Evolutionary conservation across 208 protist species (phyloP), one percentile per base, ranked within the genome.

Genomic region (Leishmania tropica): DNA sequence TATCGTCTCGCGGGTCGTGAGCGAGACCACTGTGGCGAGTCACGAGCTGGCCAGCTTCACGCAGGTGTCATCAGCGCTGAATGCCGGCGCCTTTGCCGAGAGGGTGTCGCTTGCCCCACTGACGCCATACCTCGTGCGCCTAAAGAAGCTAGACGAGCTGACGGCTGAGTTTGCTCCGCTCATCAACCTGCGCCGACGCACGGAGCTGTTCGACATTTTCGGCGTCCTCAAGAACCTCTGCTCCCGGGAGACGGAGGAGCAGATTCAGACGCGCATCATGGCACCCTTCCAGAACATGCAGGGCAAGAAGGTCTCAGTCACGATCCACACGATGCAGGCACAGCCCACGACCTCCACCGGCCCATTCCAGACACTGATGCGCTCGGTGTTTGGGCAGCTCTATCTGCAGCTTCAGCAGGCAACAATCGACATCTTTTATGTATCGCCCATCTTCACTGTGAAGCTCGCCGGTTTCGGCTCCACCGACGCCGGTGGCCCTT

Each of bases 401-500:
- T 96, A 96, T 81, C 76, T 94, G 10, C 95, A 98, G 64, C 89
- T 98, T 58, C 92, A 96, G 65, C 84, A 84, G 45, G 84, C 85
- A 78, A 86, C 86, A 19, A 83, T 88, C 75, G 88, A 93, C 78
- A 96, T 87, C 31, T 98, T 96, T 81, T 95, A 92, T 81, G 88
- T 86, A 8, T 96, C 93, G 17, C 95, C 95, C 28, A 96, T 98
- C 79, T 98, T 98, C 79, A 93, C 85, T 0, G 95, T 97, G 10
- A 98, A 96, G 77, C 90, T 98, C 45, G 89, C 94, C 40, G 95
- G 95, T 51, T 98, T 98, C 71, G 95, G 90, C 65, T 96, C 95
- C 28, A 96, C 92, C 3, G 96, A 98, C 84, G 95, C 95, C 4
- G 96, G 96, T 48, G 96, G 96, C 6, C 96, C 96, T 6, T 98